Evolutionary conservation across 2,329 filamentous ascomycete genomes (phyloP).

Genomic region (Penicillium sp.): DNA sequence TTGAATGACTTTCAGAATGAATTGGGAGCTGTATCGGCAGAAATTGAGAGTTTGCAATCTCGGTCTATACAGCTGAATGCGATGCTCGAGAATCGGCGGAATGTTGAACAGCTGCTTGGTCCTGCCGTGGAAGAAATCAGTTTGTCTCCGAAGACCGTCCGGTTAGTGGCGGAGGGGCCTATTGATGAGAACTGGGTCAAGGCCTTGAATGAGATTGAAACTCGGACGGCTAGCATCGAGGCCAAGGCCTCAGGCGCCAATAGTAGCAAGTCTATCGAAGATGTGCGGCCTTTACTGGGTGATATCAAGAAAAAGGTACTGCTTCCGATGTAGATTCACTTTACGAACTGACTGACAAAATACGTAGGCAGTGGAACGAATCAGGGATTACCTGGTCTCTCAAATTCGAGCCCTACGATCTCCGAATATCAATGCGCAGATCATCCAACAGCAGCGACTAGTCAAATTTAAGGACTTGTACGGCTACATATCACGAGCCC

Average conservation of each 20-base stretch:
- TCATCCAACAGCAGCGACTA: constrained; percentile 89
- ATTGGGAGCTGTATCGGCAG: constrained; percentile 79
- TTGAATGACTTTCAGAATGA: constrained; percentile 88
- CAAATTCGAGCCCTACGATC: constrained; percentile 91
- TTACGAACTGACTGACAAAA: no score
- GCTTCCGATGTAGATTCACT: no score
- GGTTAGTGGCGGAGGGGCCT: constrained; percentile 74
- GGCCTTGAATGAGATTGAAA: constrained; percentile 73
- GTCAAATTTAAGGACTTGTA: constrained; percentile 81
- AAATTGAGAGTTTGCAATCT: constrained; percentile 87
- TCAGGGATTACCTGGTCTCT: constrained; percentile 84
- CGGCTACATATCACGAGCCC: constrained; percentile 71
- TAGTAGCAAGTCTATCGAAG: constrained; percentile 66
- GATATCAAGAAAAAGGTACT: constrained; percentile 70
- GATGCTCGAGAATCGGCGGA: constrained; percentile 76
- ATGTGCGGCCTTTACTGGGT: constrained; percentile 74
- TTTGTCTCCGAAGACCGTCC: constrained; percentile 72
- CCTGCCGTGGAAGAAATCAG: constrained; percentile 87
- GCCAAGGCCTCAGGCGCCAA: constrained; percentile 53
- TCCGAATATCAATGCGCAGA: constrained; percentile 91
- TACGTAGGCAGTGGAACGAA: constrained; percentile 70
- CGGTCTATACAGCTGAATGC: constrained; percentile 75
- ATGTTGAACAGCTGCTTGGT: constrained; percentile 76
- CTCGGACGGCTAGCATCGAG: constrained; percentile 63
- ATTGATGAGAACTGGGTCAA: constrained; percentile 86